phyloP scores from a whole-genome alignment of 371 early-diverging fungal genomes.

The Mortierella sp. region DNA sequence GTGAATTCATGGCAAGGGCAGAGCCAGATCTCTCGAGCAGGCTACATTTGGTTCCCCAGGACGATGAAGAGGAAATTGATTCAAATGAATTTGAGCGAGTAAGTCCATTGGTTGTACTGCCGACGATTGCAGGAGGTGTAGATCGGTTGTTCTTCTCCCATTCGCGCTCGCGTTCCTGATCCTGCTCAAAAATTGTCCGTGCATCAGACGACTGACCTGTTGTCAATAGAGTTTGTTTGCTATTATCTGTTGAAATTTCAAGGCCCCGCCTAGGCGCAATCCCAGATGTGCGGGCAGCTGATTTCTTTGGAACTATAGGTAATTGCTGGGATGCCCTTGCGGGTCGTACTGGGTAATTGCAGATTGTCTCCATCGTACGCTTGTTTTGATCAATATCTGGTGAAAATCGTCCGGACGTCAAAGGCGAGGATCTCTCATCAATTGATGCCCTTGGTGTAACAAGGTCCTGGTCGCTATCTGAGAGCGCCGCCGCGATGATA shows the following conservation, averaged over 20 bases:
- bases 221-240: background rate
- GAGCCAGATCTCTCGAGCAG: background rate
- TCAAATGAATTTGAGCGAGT: background rate
- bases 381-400: background rate
- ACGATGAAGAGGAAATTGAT: background rate
- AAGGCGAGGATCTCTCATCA: background rate
- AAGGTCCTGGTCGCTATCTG: slow-evolving; percentile 5
- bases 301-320: slow-evolving; percentile 17
- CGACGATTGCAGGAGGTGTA: background rate
- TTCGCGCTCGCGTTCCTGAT: slow-evolving; percentile 24
- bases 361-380: background rate
- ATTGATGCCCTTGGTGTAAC: background rate
- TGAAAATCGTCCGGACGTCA: background rate
- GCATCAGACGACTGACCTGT: background rate
- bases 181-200: slow-evolving; percentile 1
- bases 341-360: slow-evolving; percentile 15
- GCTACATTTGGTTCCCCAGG: background rate
- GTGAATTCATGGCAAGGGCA: background rate
- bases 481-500: slow-evolving; percentile 9
- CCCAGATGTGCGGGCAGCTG: slow-evolving; percentile 7
- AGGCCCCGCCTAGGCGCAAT: slow-evolving; percentile 5
- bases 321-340: slow-evolving; percentile 5
- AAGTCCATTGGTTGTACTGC: background rate
- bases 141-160: slow-evolving; percentile 11
- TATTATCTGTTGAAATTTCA: background rate